These are phyloP conservation scores for Nicotiana knightiana DNA, from an alignment of 257 asterid species.

Conservation along the genomic window DNA sequence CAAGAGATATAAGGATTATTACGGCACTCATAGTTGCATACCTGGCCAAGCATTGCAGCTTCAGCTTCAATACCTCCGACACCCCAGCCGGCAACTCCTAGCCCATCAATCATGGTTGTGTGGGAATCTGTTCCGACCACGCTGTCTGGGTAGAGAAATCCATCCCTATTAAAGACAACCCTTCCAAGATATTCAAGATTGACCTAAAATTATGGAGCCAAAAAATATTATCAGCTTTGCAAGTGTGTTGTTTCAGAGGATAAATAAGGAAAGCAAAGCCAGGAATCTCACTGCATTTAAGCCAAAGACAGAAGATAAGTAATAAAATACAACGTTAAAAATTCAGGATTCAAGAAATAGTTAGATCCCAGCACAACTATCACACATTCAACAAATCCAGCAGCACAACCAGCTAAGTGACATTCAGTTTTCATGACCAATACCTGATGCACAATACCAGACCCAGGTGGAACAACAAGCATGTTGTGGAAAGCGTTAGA, in stretches of 20 bases:
- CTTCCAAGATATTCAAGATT: slow-evolving; percentile 95
- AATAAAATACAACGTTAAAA: not conserved
- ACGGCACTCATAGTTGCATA: slow-evolving; percentile 10
- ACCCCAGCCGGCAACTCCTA: slow-evolving; percentile 99
- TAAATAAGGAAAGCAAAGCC: not conserved
- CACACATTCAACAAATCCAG: not conserved
- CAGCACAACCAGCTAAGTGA: not conserved
- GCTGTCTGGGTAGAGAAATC: slow-evolving; percentile 88
- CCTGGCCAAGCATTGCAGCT: slow-evolving; percentile 99
- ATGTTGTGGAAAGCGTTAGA: slow-evolving; percentile 88
- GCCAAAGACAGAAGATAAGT: not conserved
- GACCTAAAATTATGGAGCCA: slow-evolving; percentile 39
- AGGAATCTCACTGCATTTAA: not conserved
- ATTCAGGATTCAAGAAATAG: not conserved
- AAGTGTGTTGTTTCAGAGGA: not conserved
- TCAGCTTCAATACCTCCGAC: slow-evolving; percentile 99
- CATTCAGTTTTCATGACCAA: slow-evolving; percentile 10
- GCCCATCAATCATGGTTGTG: slow-evolving; percentile 95
- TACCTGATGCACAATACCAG: slow-evolving; percentile 99
- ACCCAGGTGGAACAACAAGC: slow-evolving; percentile 99
- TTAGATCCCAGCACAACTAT: not conserved
- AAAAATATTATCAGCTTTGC: not conserved
- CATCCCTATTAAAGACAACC: slow-evolving; percentile 78
- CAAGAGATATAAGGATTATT: not conserved
- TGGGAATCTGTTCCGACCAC: slow-evolving; percentile 98